Evolutionary conservation across 192 early-diverging fungal genomes (phyloP).

Genomic region (Phlyctochytrium planicorne): DNA sequence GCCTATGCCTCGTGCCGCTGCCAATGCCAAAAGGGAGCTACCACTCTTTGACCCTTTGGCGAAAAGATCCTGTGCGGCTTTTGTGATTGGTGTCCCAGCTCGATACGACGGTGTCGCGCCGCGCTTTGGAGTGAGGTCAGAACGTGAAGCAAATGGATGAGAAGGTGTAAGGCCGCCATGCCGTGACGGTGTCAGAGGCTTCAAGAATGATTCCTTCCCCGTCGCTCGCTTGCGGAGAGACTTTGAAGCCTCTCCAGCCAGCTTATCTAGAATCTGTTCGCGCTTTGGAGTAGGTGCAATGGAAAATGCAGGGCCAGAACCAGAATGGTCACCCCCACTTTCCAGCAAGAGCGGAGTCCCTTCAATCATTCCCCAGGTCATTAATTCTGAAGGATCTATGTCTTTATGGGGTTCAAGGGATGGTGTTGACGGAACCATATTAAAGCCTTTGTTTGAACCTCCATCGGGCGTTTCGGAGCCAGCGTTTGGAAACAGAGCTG

Average conservation of each 20-base stretch:
- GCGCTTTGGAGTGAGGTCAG: neutral
- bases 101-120: neutral
- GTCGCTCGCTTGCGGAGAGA: neutral
- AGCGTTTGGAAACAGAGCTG: slow-evolving; percentile 38
- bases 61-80: neutral
- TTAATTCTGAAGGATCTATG: slow-evolving; percentile 65
- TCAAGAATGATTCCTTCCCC: neutral
- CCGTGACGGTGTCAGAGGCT: neutral
- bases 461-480: neutral
- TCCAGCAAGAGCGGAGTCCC: slow-evolving; percentile 74
- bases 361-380: slow-evolving; percentile 88
- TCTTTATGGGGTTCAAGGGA: slow-evolving; percentile 56
- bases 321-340: slow-evolving; percentile 23
- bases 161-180: too few species aligned
- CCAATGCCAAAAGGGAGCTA: neutral
- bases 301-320: slow-evolving; percentile 46
- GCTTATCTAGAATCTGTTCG: slow-evolving; percentile 59
- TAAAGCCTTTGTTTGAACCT: slow-evolving; percentile 48
- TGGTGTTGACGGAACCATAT: slow-evolving; percentile 70
- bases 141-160: neutral
- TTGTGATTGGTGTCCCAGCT: neutral
- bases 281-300: slow-evolving; percentile 64
- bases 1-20: neutral
- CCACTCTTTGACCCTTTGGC: neutral
- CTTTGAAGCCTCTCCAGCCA: slow-evolving; percentile 55